Evolutionary conservation across 1,139 yeast genomes (phyloP).

Genomic region (Sugiyamaella castrensis): DNA sequence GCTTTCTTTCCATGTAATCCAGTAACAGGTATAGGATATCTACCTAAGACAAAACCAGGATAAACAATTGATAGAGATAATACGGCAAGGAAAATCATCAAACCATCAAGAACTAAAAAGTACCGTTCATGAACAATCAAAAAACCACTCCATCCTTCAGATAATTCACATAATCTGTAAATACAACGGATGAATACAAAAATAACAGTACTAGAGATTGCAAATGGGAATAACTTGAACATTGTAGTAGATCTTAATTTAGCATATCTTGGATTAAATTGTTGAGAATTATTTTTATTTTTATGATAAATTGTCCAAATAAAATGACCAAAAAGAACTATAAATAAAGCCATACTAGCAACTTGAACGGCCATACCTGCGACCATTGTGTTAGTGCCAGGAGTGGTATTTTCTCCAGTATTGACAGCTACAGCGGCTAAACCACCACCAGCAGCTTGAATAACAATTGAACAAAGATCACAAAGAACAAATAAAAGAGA

Average conservation of each 20-base stretch:
- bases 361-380: conserved; percentile 83
- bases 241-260: conserved; percentile 42
- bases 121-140: conserved; percentile 68
- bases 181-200: conserved; percentile 69
- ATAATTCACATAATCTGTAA: conserved; percentile 75
- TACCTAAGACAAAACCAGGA: conserved; percentile 49
- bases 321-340: conserved; percentile 55
- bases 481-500: conserved; percentile 63
- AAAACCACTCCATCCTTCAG: conserved; percentile 74
- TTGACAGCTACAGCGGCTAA: conserved; percentile 49
- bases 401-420: conserved; percentile 33
- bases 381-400: conserved; percentile 75
- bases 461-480: conserved; percentile 64
- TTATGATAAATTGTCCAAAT: conserved; percentile 46
- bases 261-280: conserved; percentile 43
- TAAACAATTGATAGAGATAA: conserved; percentile 52
- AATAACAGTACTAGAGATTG: conserved; percentile 48
- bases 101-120: conserved; percentile 73
- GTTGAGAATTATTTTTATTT: conserved; percentile 11
- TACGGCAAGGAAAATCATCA: conserved; percentile 56
- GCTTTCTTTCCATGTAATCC: conserved; percentile 21
- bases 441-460: conserved; percentile 79
- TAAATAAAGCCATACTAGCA: conserved; percentile 63
- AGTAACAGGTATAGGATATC: conserved; percentile 26
- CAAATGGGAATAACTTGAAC: conserved; percentile 35